These are phyloP conservation scores for Syzygium oleosum DNA, from an alignment of 345 rosid species.

Conservation along the genomic window DNA sequence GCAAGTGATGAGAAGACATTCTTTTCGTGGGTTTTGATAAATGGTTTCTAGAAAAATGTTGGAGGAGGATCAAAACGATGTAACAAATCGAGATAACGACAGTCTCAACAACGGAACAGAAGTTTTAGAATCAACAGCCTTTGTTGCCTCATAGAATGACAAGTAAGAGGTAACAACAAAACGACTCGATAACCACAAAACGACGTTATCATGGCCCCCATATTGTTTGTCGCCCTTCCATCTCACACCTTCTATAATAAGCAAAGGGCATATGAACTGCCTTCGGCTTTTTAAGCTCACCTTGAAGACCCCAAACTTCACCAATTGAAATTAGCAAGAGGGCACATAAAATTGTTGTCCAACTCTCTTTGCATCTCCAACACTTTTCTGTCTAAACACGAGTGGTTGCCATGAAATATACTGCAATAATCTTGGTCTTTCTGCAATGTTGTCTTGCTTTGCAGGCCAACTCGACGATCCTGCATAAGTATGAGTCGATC, in stretches of 20 bases:
- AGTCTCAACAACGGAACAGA: too few species aligned
- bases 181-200: neutral
- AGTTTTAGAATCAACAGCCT: neutral
- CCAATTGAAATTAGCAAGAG: neutral
- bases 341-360: neutral
- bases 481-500: slow-evolving; percentile 40
- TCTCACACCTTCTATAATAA: neutral
- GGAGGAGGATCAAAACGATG: neutral
- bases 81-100: neutral
- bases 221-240: neutral
- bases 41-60: neutral
- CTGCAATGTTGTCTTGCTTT: neutral
- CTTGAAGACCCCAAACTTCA: neutral
- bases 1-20: neutral
- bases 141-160: neutral
- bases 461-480: neutral
- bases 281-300: neutral
- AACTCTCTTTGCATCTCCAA: neutral
- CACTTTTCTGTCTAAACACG: neutral
- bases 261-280: neutral
- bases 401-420: neutral
- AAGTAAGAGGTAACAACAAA: neutral
- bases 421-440: neutral
- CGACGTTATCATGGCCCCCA: neutral
- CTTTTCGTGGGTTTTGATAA: neutral